Percentiles rank a stretch among this genome's conserved stretches.
Conservation (phyloP, 768 basidiomycete genomes). For the Termitomyces heimii region DNA sequence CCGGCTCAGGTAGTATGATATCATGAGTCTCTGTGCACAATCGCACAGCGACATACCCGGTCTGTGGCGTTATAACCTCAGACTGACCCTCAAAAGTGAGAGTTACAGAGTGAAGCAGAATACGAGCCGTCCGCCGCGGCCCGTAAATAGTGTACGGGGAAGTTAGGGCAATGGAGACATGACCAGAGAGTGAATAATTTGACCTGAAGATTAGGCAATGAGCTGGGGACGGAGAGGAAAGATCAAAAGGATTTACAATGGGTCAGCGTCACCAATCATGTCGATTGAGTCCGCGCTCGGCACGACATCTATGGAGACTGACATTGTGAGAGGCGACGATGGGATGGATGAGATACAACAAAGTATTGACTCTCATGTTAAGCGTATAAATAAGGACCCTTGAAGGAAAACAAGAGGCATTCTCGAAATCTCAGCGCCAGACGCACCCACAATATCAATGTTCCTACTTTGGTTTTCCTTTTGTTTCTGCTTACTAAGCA, state of each 20-base stretch:
- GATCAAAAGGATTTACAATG: conserved; percentile 39
- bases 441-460: conserved; percentile 5
- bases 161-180: conserved; percentile 61
- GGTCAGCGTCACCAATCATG: conserved; percentile 66
- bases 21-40: conserved; percentile 64
- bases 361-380: conserved; percentile 11
- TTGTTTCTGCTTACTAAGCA: conserved; percentile 18
- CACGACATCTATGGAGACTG: conserved; percentile 58
- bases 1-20: conserved; percentile 43
- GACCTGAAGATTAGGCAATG: conserved; percentile 41
- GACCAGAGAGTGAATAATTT: conserved; percentile 83
- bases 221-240: background rate
- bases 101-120: conserved; percentile 62
- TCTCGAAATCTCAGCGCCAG: conserved; percentile 7
- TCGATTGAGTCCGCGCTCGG: conserved; percentile 53
- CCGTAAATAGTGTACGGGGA: conserved; percentile 54
- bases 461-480: conserved; percentile 17
- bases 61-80: conserved; percentile 58
- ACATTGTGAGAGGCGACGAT: conserved; percentile 38
- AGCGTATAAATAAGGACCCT: conserved; percentile 14
- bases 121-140: conserved; percentile 39
- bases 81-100: conserved; percentile 85
- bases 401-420: conserved; percentile 16
- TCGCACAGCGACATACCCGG: conserved; percentile 65
- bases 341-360: conserved; percentile 11